phyloP scores from a whole-genome alignment of 768 basidiomycete genomes.

The Coprinellus micaceus region DNA sequence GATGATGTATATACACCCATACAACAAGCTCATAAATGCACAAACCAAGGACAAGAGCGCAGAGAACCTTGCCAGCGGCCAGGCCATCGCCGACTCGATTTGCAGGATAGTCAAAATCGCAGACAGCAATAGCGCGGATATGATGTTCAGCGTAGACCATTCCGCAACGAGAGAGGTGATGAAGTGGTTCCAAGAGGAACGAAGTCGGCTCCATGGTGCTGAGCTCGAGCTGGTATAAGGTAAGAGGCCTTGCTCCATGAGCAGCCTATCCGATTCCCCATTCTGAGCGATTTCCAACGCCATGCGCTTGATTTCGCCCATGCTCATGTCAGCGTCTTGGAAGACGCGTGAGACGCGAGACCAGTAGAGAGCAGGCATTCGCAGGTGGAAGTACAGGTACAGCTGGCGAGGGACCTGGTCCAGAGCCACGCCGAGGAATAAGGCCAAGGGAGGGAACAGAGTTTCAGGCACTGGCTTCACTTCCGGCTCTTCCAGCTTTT shows the following conservation, averaged over 20 bases:
- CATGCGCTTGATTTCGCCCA: conserved; percentile 47
- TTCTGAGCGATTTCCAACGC: conserved; percentile 20
- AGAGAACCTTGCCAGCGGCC: conserved; percentile 53
- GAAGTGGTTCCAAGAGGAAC: conserved; percentile 26
- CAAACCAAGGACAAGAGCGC: conserved; percentile 56
- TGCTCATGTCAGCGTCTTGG: conserved; percentile 59
- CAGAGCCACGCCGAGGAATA: not conserved
- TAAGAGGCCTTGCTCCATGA: not conserved
- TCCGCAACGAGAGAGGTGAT: conserved; percentile 30
- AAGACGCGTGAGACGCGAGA: conserved; percentile 61
- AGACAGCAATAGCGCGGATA: conserved; percentile 28
- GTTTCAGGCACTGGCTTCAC: too few relatives aligned
- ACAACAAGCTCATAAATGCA: conserved; percentile 59
- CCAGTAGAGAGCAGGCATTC: conserved; percentile 64
- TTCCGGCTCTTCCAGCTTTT: too few relatives aligned
- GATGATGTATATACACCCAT: conserved; percentile 62
- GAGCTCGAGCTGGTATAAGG: conserved; percentile 1
- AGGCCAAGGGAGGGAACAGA: too few relatives aligned
- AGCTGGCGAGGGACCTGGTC: conserved; percentile 28
- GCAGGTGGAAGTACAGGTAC: conserved; percentile 41
- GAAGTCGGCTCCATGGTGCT: conserved; percentile 16
- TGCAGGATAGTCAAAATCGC: conserved; percentile 35
- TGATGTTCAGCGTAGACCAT: conserved; percentile 35
- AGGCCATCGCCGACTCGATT: conserved; percentile 37
- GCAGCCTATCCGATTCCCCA: not conserved